Evolutionary conservation across 2,329 filamentous ascomycete species (phyloP), one percentile per base, ranked within the genome.

Genomic region (Botrytis paeoniae): DNA sequence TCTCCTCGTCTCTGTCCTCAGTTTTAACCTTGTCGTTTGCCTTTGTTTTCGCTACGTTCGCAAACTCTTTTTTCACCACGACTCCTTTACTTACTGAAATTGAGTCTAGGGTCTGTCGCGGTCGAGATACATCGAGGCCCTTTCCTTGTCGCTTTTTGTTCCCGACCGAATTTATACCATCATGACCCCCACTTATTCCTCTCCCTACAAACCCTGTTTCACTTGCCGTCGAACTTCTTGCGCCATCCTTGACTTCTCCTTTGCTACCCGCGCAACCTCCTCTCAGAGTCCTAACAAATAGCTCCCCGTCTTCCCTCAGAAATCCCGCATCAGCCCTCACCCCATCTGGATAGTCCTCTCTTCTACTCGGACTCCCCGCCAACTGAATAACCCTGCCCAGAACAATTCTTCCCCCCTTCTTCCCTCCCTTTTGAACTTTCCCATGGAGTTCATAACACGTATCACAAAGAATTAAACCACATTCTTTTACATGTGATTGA

Each of bases 401-500:
- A 22, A 54, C 61, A 32, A 20, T 41, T 4, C 20, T 51, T 16
- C 59, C 41, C 1, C 70, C 61, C 45, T 32, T 59, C 62, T 29
- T 72, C 5, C 32, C 62, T 20, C 45, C 62, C 39, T 45, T 72
- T 22, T 59, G 37, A 29, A 68, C 20, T 25, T 74, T 75, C 37
- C 25, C 22, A 32, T n/a, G 61, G 9, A 64, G 37, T 14, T 71
- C 68, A 7, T 69, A 16, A 39, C 77, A 78, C 18, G 62, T 71
- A 9, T 70, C 54, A 60, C 79, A 80, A 4, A 80, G 75, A 4
- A 72, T 48, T 0, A 80, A 66, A 3, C 79, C 78, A 39, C 79
- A 80, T 0, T 77, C 76, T 12, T 73, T 22, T 14, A 41, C 37
- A 32, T 32, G 59, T n/a, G 63, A 57, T 3, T 37, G 32, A 43